These are phyloP conservation scores for Coemansia sp. DNA, from an alignment of 192 early-diverging fungal species.

Conservation along the genomic window DNA sequence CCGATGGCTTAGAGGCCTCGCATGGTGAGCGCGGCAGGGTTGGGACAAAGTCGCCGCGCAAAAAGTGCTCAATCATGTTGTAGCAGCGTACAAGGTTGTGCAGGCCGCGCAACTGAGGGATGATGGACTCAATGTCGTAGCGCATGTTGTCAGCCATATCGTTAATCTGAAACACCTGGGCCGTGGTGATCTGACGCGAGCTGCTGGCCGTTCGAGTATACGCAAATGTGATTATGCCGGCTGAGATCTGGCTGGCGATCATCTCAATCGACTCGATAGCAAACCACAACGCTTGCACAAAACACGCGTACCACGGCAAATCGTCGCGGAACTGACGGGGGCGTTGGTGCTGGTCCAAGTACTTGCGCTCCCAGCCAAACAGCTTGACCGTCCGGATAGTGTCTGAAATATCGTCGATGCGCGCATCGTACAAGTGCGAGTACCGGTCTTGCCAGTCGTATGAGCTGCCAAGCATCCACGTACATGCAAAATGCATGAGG, in stretches of 20 bases:
- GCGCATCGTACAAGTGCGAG: background rate
- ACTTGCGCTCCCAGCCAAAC: conserved; percentile 44
- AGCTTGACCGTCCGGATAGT: conserved; percentile 36
- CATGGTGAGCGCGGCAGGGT: conserved; percentile 4
- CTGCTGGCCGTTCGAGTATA: background rate
- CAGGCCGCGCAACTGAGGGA: background rate
- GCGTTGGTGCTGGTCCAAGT: conserved; percentile 5
- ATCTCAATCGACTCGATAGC: background rate
- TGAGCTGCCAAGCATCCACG: background rate
- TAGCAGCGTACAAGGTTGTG: background rate
- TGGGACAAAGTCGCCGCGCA: conserved; percentile 28
- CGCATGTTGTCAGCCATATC: conserved; percentile 7
- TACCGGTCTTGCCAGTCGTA: conserved; percentile 9
- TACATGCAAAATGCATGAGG: background rate
- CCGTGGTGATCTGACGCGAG: conserved; percentile 15
- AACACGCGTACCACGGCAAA: conserved; percentile 38
- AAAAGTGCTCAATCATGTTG: conserved; percentile 11
- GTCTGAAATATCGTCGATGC: conserved; percentile 11
- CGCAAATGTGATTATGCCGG: conserved; percentile 9
- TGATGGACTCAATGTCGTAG: background rate
- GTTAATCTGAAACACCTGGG: conserved; percentile 23
- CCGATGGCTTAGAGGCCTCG: background rate
- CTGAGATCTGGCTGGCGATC: conserved; percentile 1
- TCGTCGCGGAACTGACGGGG: background rate
- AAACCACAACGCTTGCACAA: conserved; percentile 14